These are phyloP conservation scores for Fallopia convolvulus DNA, from an alignment of 148 eudicot genomes.

Conservation along the genomic window DNA sequence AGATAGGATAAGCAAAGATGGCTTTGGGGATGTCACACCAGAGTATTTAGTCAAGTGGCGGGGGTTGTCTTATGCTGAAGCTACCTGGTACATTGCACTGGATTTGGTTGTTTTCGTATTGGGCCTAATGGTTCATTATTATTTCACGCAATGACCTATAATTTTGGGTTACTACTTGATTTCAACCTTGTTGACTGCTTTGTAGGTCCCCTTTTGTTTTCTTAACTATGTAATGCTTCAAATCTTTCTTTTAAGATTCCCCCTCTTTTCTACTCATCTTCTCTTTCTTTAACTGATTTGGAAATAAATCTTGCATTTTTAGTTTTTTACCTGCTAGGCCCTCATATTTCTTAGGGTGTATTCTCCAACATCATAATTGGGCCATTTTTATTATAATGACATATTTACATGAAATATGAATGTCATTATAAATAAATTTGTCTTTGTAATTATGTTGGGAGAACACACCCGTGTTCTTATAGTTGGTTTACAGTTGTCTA, in stretches of 20 bases:
- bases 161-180: not conserved
- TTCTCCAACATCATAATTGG: no score
- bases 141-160: not conserved
- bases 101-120: not conserved
- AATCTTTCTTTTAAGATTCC: not conserved
- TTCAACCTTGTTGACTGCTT: not conserved
- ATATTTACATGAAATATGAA: no score
- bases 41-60: slow-evolving; percentile 98
- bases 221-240: not conserved
- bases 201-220: not conserved
- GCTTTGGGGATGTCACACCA: slow-evolving; percentile 47
- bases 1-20: slow-evolving; percentile 57
- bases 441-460: no score
- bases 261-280: not conserved
- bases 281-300: not conserved
- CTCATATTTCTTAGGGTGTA: not conserved
- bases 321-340: not conserved
- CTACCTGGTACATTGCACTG: slow-evolving; percentile 63
- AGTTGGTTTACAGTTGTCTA: not conserved
- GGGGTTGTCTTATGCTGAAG: slow-evolving; percentile 98
- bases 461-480: not conserved
- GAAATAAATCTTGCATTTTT: not conserved
- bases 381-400: no score
- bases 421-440: no score
- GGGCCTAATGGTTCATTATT: not conserved